A percentile compares a stretch with the other conserved stretches of the same genome.
Conservation (phyloP, 257 asterid species). For the Plantago ovata region DNA sequence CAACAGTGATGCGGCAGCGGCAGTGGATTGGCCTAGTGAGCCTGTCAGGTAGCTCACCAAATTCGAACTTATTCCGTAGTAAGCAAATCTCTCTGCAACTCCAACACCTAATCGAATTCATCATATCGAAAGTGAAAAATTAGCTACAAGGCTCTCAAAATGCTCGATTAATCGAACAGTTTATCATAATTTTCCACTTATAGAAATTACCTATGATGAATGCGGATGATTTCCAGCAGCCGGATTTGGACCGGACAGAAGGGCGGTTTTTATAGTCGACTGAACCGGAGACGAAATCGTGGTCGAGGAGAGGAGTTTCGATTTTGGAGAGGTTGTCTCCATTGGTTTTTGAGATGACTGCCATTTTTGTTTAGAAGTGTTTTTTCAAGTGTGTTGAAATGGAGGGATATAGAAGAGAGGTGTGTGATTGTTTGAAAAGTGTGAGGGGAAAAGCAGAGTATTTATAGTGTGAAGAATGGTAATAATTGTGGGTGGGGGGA, state of each 20-base stretch:
- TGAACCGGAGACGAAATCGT: slow-evolving; percentile 17
- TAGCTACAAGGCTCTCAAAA: not conserved
- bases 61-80: slow-evolving; percentile 31
- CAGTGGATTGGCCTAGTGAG: slow-evolving; percentile 29
- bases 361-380: not conserved
- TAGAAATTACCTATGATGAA: slow-evolving; percentile 31
- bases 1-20: slow-evolving; percentile 26
- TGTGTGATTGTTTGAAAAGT: not conserved
- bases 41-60: slow-evolving; percentile 31
- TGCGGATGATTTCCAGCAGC: slow-evolving; percentile 39
- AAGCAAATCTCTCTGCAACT: slow-evolving; percentile 27
- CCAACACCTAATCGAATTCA: slow-evolving; percentile 16
- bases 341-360: not conserved
- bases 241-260: slow-evolving; percentile 22
- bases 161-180: not conserved
- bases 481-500: not conserved
- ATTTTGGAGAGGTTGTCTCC: not conserved
- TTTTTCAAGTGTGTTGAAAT: not conserved
- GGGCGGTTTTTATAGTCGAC: slow-evolving; percentile 27
- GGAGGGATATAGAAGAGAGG: not conserved
- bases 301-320: slow-evolving; percentile 10
- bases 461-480: not conserved
- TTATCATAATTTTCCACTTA: not conserved
- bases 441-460: not conserved
- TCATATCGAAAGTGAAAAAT: not conserved